phyloP scores from a whole-genome alignment of 768 basidiomycete genomes.

The Boletus sp. region DNA sequence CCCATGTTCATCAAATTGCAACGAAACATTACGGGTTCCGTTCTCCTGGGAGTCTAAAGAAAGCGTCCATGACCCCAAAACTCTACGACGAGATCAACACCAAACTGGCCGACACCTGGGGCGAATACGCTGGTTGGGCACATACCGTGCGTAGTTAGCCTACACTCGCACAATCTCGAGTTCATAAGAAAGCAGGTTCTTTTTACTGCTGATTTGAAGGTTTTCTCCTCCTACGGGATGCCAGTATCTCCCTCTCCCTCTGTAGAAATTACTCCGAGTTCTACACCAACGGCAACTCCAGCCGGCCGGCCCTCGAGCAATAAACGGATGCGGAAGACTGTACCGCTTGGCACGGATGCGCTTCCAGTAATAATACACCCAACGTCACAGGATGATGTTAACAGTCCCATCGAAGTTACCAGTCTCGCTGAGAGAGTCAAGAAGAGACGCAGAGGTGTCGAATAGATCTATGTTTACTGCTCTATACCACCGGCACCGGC shows the following conservation, averaged over 20 bases:
- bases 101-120: conserved; percentile 69
- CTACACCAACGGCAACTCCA: conserved; percentile 32
- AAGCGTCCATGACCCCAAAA: conserved; percentile 68
- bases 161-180: not conserved
- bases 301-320: conserved; percentile 34
- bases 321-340: conserved; percentile 28
- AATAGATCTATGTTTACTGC: not conserved
- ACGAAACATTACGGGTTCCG: conserved; percentile 72
- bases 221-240: conserved; percentile 61
- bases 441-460: conserved; percentile 31
- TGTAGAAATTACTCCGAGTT: conserved; percentile 11
- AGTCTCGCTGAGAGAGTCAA: conserved; percentile 45
- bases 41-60: conserved; percentile 38
- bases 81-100: conserved; percentile 71
- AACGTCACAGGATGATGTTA: not conserved
- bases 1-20: conserved; percentile 91
- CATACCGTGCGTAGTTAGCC: conserved; percentile 58
- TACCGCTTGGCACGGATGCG: not conserved
- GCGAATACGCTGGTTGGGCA: conserved; percentile 86
- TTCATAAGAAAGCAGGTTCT: conserved; percentile 47
- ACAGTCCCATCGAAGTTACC: not conserved
- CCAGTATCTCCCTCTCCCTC: conserved; percentile 21
- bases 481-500: not conserved
- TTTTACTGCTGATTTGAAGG: conserved; percentile 72
- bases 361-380: conserved; percentile 7